These are phyloP conservation scores for Tarenaya hassleriana DNA, from an alignment of 345 rosid genomes.

Conservation along the genomic window DNA sequence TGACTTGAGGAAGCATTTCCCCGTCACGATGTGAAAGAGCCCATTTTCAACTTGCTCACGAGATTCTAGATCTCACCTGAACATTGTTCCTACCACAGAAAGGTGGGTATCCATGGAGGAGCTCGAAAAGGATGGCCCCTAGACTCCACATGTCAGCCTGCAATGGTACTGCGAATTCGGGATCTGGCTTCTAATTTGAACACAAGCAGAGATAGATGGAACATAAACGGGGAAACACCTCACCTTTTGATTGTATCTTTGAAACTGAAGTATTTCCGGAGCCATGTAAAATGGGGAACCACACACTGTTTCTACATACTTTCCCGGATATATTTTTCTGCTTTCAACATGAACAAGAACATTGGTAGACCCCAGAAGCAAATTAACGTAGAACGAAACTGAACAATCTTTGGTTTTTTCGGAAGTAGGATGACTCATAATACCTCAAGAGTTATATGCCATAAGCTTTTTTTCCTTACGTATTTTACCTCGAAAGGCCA, in stretches of 20 bases:
- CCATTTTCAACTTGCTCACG: background rate
- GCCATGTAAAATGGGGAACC: constrained; percentile 77
- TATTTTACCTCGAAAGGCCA: constrained; percentile 57
- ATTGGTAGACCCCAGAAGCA: background rate
- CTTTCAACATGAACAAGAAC: constrained; percentile 2
- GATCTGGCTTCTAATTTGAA: background rate
- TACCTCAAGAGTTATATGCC: constrained; percentile 1
- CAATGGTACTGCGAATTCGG: constrained; percentile 4
- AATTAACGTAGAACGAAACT: background rate
- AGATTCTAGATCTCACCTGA: constrained; percentile 40
- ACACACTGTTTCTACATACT: constrained; percentile 47
- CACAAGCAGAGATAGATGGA: constrained; percentile 1
- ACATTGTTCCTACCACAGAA: constrained; percentile 49
- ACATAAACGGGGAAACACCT: background rate
- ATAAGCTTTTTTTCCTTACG: background rate
- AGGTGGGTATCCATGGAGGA: constrained; percentile 63
- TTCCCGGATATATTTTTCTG: constrained; percentile 40
- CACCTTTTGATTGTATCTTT: constrained; percentile 61
- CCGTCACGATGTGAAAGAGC: background rate
- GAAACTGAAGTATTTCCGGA: constrained; percentile 70
- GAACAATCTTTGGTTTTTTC: background rate
- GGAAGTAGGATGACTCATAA: background rate
- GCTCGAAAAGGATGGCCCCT: constrained; percentile 67
- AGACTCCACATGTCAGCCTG: constrained; percentile 77
- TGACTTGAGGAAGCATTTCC: background rate